Conservation (phyloP, 1,284 basidiomycete species). For the Blastosporella zonata region DNA sequence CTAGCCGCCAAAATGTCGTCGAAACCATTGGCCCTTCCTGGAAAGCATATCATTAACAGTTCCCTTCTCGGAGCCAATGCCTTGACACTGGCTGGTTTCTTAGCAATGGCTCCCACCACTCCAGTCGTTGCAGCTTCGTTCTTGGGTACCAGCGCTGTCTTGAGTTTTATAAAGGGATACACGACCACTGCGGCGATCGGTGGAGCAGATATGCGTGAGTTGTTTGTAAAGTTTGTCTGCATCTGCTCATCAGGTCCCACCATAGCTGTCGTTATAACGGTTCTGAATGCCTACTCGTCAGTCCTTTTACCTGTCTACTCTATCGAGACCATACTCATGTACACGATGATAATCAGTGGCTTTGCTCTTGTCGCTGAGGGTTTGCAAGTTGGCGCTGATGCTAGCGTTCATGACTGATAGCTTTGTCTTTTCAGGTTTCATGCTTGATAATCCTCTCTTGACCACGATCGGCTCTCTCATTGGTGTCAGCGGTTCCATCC, state of each 20-base stretch:
- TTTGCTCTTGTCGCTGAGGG: constrained; percentile 91
- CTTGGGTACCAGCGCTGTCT: constrained; percentile 64
- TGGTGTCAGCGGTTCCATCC: constrained; percentile 84
- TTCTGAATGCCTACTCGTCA: constrained; percentile 80
- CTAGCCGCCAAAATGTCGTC: constrained; percentile 78
- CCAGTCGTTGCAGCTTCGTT: constrained; percentile 75
- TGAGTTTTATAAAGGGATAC: constrained; percentile 81
- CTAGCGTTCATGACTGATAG: constrained; percentile 1
- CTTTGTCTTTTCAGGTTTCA: constrained; percentile 53
- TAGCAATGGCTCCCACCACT: constrained; percentile 64
- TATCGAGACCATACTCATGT: constrained; percentile 3
- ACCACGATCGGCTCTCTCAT: constrained; percentile 81
- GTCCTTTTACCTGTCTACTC: constrained; percentile 14
- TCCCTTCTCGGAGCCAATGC: constrained; percentile 67
- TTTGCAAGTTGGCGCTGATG: constrained; percentile 18
- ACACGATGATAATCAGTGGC: constrained; percentile 38
- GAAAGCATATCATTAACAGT: constrained; percentile 71
- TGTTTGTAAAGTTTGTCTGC: not conserved
- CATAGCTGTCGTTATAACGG: constrained; percentile 81
- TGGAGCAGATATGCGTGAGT: constrained; percentile 86
- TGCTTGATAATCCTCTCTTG: constrained; percentile 81
- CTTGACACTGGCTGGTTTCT: constrained; percentile 71
- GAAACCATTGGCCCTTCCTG: constrained; percentile 67
- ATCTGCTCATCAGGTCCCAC: constrained; percentile 7
- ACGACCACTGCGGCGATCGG: constrained; percentile 85